Base-by-base conservation (phyloP, 768 basidiomycete genomes). In the Candolleomyces efflorescens region DNA sequence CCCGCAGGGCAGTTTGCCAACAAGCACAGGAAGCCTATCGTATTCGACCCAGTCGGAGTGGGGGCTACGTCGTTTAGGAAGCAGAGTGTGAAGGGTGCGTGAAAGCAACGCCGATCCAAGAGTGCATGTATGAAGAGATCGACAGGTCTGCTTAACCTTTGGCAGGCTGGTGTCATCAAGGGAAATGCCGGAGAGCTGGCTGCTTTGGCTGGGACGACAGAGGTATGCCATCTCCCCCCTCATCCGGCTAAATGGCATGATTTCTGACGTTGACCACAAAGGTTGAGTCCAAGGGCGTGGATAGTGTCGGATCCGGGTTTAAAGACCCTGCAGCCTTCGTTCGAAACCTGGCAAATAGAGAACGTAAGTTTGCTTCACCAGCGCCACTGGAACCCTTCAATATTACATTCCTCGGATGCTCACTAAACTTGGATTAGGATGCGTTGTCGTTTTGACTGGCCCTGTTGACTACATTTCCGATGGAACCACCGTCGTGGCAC, bases 141-240 rank as follows among this genome's bases (percentile, higher is more conserved):
- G n/a, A n/a, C 68, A 85, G 91, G 84, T 55, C 77, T 96, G 12
- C 71, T 96, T 18, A 75, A 87, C 58, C 71, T 75, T 22, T 96
- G 89, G 84, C 93, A 95, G 70, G 85, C 88, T 11, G 87, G 89
- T 17, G 89, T 96, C 20, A 94, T 98, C 71, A 98, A 98, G 71
- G 94, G 94, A 3, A 97, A 98, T 66, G 89, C 92, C 0, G 91
- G 83, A 15, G 95, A 98, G 73, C 84, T 98, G 20, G 92, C 86
- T 0, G 81, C 89, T 0, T 69, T 96, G 10, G 82, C 86, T 2
- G 81, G 86, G n/a, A 90, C 89, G 0, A 69, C 69, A 13, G 95
- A 95, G 77, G 94, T 90, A 46, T 15, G 32, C 20, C 1, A 32
- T 49, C 22, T 53, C 7, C 12, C 11, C 9, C 26, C 22, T 23